phyloP scores from a whole-genome alignment of 2,329 filamentous ascomycete species.

The Shiraia bambusicola region DNA sequence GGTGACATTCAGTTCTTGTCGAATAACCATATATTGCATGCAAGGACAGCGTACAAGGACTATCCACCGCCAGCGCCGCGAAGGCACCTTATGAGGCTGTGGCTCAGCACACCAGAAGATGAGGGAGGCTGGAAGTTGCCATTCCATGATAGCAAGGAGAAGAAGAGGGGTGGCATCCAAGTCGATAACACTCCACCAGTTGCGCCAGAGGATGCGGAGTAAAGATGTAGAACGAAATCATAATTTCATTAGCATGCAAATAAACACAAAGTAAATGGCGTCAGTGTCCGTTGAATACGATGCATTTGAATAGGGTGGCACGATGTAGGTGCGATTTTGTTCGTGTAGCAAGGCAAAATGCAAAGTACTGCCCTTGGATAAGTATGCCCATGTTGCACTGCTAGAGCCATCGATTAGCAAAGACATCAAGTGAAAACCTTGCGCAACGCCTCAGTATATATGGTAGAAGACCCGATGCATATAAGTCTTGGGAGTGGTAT shows the following conservation, averaged over 20 bases:
- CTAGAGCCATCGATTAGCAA: too few species aligned
- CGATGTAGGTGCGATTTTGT: too few species aligned
- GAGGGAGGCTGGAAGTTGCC: constrained; percentile 87
- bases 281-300: too few species aligned
- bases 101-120: constrained; percentile 77
- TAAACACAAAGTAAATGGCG: too few species aligned
- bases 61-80: constrained; percentile 67
- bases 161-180: constrained; percentile 87
- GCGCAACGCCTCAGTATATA: too few species aligned
- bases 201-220: constrained; percentile 77
- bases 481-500: constrained; percentile 21
- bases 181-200: constrained; percentile 77
- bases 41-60: constrained; percentile 77
- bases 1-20: constrained; percentile 87
- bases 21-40: constrained; percentile 79
- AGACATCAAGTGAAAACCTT: too few species aligned
- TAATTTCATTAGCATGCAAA: too few species aligned
- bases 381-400: too few species aligned
- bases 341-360: too few species aligned
- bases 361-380: too few species aligned
- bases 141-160: constrained; percentile 77
- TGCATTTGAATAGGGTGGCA: too few species aligned
- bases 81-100: constrained; percentile 78
- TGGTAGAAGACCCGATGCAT: neutral
- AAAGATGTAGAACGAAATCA: constrained; percentile 21